Evolutionary conservation across 1,139 yeast genomes (phyloP), one percentile per base, ranked within the genome.

Genomic region (Candida freyschussii): DNA sequence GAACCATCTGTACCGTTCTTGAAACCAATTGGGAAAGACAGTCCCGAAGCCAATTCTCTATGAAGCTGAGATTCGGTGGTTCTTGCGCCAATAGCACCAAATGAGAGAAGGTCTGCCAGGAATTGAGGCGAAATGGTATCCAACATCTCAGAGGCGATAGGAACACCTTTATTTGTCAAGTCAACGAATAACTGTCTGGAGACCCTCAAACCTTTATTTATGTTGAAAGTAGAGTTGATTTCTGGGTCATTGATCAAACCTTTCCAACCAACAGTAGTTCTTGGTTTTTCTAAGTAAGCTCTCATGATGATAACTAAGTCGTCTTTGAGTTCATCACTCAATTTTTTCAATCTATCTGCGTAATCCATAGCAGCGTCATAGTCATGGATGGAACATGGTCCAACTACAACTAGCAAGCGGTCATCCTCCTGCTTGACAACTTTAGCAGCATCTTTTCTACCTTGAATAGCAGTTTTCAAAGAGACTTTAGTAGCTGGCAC

Each of bases 181-280:
- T 87, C 87, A 32, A 78, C 78, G 62, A 84, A 91, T 57, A 91
- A 72, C 56, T 83, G 77, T 64, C 98, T 78, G 11, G 96, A 77
- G 30, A 85, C 75, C 55, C 87, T 76, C 52, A 91, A 70, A 52
- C 98, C 98, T 64, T 89, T 86, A 74, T 91, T 91, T 61, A 91
- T 91, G 60, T 89, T 84, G 75, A 82, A 91, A 32, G 95, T 72
- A 53, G 85, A 82, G 65, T 91, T 89, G 44, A 89, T 78, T 56
- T 87, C 95, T 26, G 98, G 98, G 60, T 91, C 98, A 60, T 91
- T 91, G 58, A 91, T 87, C 55, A 91, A 70, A 46, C 98, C 98
- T 67, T 91, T 91, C 98, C 98, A 91, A 45, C 98, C 98, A 35
- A 91, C 97, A 20, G 97, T 91, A 44, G 98, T 91, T 67, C 98